Conservation (phyloP, 345 rosid genomes). For the Syzygium jambos region DNA sequence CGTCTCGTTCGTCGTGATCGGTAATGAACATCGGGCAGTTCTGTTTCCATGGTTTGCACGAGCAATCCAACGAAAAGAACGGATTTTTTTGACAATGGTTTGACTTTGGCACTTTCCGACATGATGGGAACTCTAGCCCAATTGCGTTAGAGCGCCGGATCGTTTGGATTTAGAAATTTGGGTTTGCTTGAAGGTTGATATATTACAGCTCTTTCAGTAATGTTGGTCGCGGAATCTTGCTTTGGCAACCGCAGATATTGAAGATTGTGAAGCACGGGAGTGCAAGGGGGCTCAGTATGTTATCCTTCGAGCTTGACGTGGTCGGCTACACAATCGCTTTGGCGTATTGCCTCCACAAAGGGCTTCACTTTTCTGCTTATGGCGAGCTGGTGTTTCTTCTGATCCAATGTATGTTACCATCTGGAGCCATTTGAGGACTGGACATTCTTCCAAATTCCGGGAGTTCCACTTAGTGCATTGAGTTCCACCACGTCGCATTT, state of each 20-base stretch:
- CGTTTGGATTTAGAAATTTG: not conserved
- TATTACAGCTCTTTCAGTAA: not conserved
- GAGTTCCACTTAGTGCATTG: not conserved
- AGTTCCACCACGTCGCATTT: not conserved
- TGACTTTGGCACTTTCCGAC: not conserved
- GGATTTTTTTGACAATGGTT: not conserved
- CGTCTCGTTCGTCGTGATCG: not conserved
- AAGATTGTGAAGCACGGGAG: conserved; percentile 75
- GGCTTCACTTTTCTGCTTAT: conserved; percentile 89
- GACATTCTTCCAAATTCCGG: not conserved
- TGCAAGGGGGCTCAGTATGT: conserved; percentile 70
- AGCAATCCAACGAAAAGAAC: not conserved
- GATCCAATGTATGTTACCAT: conserved; percentile 44
- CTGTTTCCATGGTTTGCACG: not conserved
- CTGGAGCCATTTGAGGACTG: not conserved
- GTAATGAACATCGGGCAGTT: not conserved
- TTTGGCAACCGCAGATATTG: conserved; percentile 42
- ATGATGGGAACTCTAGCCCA: not conserved
- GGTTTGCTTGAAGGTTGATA: not conserved
- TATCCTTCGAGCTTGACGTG: conserved; percentile 84
- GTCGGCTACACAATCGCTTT: conserved; percentile 85
- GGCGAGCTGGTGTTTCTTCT: conserved; percentile 87
- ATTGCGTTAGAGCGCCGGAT: not conserved
- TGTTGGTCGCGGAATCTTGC: not conserved
- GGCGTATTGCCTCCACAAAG: conserved; percentile 86